Conservation (phyloP, 1,139 yeast genomes). For the Lodderomyces pseudojiufengensis region DNA sequence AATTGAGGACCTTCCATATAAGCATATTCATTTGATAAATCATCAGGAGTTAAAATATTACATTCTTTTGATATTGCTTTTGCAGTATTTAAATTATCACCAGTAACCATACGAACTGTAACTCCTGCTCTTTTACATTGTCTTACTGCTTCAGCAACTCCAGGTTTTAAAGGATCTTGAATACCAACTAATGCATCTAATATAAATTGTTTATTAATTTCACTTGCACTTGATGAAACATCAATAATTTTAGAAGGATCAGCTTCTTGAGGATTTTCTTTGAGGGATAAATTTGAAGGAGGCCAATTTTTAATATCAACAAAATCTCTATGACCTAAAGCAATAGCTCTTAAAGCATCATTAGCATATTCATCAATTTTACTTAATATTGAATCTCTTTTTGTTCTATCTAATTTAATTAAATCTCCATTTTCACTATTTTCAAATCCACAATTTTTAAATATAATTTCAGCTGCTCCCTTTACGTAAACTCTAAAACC, state of each 20-base stretch:
- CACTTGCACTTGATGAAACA: slow-evolving; percentile 20
- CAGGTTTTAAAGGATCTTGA: slow-evolving; percentile 88
- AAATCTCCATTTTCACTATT: slow-evolving; percentile 17
- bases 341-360: slow-evolving; percentile 80
- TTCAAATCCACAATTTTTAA: slow-evolving; percentile 53
- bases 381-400: slow-evolving; percentile 33
- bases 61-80: slow-evolving; percentile 85
- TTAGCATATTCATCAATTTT: slow-evolving; percentile 66
- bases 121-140: slow-evolving; percentile 91
- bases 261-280: slow-evolving; percentile 33
- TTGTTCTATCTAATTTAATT: slow-evolving; percentile 23
- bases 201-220: slow-evolving; percentile 31
- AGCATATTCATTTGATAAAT: slow-evolving; percentile 49
- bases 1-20: slow-evolving; percentile 94
- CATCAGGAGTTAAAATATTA: slow-evolving; percentile 64
- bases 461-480: slow-evolving; percentile 92
- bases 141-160: slow-evolving; percentile 84
- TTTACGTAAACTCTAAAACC: slow-evolving; percentile 68
- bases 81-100: slow-evolving; percentile 89
- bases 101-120: slow-evolving; percentile 94
- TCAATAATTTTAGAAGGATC: slow-evolving; percentile 45
- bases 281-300: slow-evolving; percentile 36
- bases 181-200: slow-evolving; percentile 83
- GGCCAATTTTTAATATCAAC: slow-evolving; percentile 56
- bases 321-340: slow-evolving; percentile 75